These are phyloP conservation scores for Wakefieldia striispora DNA, from an alignment of 768 basidiomycete genomes.

Conservation along the genomic window DNA sequence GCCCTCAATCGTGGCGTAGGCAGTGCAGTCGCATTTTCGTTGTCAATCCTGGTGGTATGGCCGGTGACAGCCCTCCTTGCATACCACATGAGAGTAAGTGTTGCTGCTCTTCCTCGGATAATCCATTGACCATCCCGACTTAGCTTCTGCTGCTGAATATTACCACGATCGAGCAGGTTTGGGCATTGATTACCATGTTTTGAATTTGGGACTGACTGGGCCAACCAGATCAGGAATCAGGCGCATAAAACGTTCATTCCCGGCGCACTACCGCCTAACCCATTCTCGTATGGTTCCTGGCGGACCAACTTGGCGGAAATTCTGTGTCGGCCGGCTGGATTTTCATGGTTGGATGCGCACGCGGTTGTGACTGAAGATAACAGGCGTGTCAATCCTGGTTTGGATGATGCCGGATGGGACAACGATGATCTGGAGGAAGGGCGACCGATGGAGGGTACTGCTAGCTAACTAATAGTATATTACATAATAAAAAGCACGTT, in stretches of 20 bases:
- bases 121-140: slow-evolving; percentile 2
- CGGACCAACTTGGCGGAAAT: slow-evolving; percentile 70
- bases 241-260: slow-evolving; percentile 70
- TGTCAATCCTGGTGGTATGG: slow-evolving; percentile 75
- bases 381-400: slow-evolving; percentile 72
- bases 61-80: slow-evolving; percentile 74
- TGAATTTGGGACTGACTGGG: slow-evolving; percentile 6
- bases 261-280: slow-evolving; percentile 72
- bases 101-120: not conserved
- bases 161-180: slow-evolving; percentile 94
- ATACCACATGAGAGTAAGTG: slow-evolving; percentile 84
- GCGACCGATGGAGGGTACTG: slow-evolving; percentile 9
- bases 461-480: not conserved
- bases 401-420: slow-evolving; percentile 33
- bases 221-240: slow-evolving; percentile 73
- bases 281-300: slow-evolving; percentile 82
- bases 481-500: not conserved
- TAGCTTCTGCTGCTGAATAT: slow-evolving; percentile 82
- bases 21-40: slow-evolving; percentile 75
- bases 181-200: slow-evolving; percentile 24
- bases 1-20: slow-evolving; percentile 56
- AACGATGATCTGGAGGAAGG: slow-evolving; percentile 21
- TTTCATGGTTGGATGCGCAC: slow-evolving; percentile 71
- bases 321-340: slow-evolving; percentile 77
- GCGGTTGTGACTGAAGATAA: slow-evolving; percentile 67